A percentile compares a stretch with the other conserved stretches of the same genome.
Evolutionary conservation across 768 basidiomycete species (phyloP).

Genomic region (Serendipita sp.): DNA sequence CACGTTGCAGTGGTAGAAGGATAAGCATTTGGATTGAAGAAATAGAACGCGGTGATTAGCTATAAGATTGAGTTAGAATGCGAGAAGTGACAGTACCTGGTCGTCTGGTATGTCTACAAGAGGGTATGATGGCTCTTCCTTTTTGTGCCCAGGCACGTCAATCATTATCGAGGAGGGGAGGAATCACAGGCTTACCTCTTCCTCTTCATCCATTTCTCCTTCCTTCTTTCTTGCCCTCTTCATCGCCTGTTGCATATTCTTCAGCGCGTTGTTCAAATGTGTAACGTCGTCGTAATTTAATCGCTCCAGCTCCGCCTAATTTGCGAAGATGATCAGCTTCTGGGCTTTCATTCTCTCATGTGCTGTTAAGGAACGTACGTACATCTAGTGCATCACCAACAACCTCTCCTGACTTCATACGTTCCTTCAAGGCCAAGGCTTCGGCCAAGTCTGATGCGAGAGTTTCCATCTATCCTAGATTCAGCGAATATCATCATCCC

Average conservation of each 20-base stretch:
- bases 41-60: background rate
- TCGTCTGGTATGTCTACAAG: constrained; percentile 84
- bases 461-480: constrained; percentile 5
- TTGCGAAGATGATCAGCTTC: background rate
- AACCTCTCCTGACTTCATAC: background rate
- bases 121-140: constrained; percentile 78
- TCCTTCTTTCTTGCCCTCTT: constrained; percentile 74
- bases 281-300: constrained; percentile 42
- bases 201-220: constrained; percentile 50
- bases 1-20: background rate
- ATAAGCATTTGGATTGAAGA: background rate
- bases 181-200: constrained; percentile 22
- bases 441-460: background rate
- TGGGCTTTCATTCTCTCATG: background rate
- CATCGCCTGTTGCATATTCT: constrained; percentile 67
- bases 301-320: constrained; percentile 17
- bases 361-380: background rate
- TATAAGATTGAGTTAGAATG: background rate
- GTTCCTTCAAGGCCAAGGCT: constrained; percentile 1
- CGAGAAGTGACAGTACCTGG: constrained; percentile 37
- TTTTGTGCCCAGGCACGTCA: background rate
- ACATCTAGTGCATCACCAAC: background rate
- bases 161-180: background rate
- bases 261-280: constrained; percentile 65
- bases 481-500: background rate